Evolutionary conservation across 805 yeast genomes (phyloP), one percentile per base, ranked within the genome.

Genomic region (Candida gorgasii): DNA sequence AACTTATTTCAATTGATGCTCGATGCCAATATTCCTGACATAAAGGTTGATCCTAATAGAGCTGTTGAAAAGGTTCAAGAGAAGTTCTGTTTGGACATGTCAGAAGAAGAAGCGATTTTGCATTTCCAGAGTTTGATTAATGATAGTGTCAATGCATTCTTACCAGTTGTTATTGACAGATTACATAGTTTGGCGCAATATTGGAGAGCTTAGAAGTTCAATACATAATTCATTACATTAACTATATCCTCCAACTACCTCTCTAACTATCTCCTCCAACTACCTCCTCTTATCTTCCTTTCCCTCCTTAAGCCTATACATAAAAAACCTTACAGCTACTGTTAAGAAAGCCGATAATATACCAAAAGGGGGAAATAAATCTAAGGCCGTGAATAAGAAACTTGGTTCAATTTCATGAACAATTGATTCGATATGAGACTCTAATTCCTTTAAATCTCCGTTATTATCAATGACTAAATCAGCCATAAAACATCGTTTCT

Each of bases 111-210:
- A 56, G 98, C 99, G 0, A 89, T 93, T 15, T 68, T 87, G 17
- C 97, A 92, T 56, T 92, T 93, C 80, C 98, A 93, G 58, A 88
- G 83, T 48, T 75, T 93, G 58, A 95, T 93, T 54, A 92, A 89
- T 55, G 97, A 88, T 54, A 87, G 96, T 65, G 97, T 93, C 13
- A 87, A 81, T 58, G 98, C 99, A 0, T 78, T 93, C 45, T 62
- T 92, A 45, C 98, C 99, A 0, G 90, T 90, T 58, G 96, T 95
- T 13, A 93, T 93, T 42, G 99, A 93, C 58, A 80, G 97, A 49
- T 67, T 93, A 40, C 99, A 93, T 62, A 89, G 92, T 64, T 74
- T 93, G 59, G 97, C 99, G 0, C 99, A 93, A 59, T 93, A 93
- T 59, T 95, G 99, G 99, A 71, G 99, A 47, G 89, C 97, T 0